Conservation (phyloP, 768 basidiomycete species). For the Hirschioporus abietinus region DNA sequence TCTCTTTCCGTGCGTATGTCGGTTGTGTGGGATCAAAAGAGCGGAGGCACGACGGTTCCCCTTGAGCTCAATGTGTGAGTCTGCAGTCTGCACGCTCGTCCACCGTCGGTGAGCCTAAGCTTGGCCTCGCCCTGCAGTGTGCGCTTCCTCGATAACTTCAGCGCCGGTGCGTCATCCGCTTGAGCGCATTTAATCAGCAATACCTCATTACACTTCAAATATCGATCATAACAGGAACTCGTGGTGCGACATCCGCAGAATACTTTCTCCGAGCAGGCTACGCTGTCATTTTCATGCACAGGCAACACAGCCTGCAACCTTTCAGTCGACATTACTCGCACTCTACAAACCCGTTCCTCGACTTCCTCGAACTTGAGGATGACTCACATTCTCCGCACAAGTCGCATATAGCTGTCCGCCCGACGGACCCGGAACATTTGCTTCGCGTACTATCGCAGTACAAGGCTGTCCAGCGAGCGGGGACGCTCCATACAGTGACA, state of each 20-base stretch:
- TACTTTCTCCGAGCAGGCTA: slow-evolving; percentile 93
- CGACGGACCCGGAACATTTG: slow-evolving; percentile 58
- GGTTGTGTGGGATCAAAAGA: slow-evolving; percentile 41
- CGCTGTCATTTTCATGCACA: slow-evolving; percentile 98
- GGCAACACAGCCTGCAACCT: slow-evolving; percentile 95
- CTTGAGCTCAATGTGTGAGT: slow-evolving; percentile 98
- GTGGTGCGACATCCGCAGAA: slow-evolving; percentile 96
- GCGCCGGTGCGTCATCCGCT: slow-evolving; percentile 61
- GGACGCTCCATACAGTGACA: slow-evolving; percentile 75
- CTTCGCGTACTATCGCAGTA: slow-evolving; percentile 72
- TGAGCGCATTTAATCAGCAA: not conserved
- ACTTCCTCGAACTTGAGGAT: slow-evolving; percentile 71
- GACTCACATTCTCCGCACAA: slow-evolving; percentile 15
- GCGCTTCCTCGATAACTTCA: slow-evolving; percentile 97
- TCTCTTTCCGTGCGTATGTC: not conserved
- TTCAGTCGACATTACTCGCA: slow-evolving; percentile 98
- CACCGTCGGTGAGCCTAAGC: slow-evolving; percentile 18
- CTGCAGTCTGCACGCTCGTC: slow-evolving; percentile 6
- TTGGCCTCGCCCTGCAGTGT: slow-evolving; percentile 54
- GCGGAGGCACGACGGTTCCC: slow-evolving; percentile 96
- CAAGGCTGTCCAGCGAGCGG: slow-evolving; percentile 70
- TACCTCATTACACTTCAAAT: slow-evolving; percentile 3
- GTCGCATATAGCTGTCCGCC: slow-evolving; percentile 53
- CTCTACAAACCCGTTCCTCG: slow-evolving; percentile 95
- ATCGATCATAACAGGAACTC: slow-evolving; percentile 60